Conservation (phyloP, 1,284 basidiomycete genomes). For the Tylopilus microsporus region DNA sequence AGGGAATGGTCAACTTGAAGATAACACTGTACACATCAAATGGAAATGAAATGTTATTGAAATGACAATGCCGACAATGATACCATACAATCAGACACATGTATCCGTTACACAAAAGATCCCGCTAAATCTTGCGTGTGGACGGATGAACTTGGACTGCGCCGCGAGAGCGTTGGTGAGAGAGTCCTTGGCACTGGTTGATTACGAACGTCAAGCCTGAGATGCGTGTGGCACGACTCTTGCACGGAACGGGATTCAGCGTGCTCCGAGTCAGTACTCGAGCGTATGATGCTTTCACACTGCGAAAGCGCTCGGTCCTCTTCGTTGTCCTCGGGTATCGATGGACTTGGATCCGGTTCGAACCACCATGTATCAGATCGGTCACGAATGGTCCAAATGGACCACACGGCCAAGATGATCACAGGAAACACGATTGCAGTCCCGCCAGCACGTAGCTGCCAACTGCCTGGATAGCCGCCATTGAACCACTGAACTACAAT, state of each 20-base stretch:
- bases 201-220: not conserved
- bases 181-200: not conserved
- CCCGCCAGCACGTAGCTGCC: not conserved
- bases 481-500: constrained; percentile 27
- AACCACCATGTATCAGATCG: constrained; percentile 14
- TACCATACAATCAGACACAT: not conserved
- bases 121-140: too few relatives aligned
- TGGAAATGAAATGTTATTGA: too few relatives aligned
- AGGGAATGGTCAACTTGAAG: too few relatives aligned
- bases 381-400: constrained; percentile 21
- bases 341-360: constrained; percentile 16
- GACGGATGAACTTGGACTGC: not conserved
- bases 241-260: too few relatives aligned
- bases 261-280: too few relatives aligned
- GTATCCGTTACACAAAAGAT: not conserved
- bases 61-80: not conserved
- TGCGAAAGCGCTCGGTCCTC: not conserved
- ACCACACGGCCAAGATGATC: constrained; percentile 19
- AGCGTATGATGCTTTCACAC: too few relatives aligned
- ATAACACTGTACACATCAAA: too few relatives aligned
- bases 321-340: not conserved
- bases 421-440: constrained; percentile 9
- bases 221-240: not conserved
- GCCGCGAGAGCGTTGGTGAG: too few relatives aligned
- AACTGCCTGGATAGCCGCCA: not conserved